These are phyloP conservation scores for Heterobasidion occidentale DNA, from an alignment of 1,284 basidiomycete genomes.

Conservation along the genomic window DNA sequence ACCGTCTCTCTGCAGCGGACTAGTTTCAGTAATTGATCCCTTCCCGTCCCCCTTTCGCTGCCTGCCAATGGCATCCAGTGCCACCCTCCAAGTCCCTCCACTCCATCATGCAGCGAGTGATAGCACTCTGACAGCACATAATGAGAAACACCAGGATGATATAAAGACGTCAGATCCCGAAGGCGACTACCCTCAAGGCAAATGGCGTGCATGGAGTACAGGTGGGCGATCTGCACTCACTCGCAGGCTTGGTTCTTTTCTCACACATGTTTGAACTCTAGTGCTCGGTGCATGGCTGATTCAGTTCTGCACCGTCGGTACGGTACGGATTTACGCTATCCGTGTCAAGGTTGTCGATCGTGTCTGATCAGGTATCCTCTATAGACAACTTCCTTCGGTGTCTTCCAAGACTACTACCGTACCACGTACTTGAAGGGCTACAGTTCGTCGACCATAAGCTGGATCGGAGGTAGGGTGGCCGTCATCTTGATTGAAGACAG, in stretches of 20 bases:
- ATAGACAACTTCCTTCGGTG: slow-evolving; percentile 11
- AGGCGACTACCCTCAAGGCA: slow-evolving; percentile 2
- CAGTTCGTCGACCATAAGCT: slow-evolving; percentile 15
- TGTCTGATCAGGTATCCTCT: neutral
- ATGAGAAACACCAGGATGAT: no score
- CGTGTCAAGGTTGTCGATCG: neutral
- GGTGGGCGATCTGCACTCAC: neutral
- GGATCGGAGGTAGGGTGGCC: slow-evolving; percentile 12
- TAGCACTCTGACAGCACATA: no score
- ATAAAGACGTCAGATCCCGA: no score
- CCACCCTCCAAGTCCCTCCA: no score
- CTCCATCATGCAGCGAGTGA: no score
- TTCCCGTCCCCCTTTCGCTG: no score
- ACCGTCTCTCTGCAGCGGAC: no score
- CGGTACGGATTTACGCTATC: neutral
- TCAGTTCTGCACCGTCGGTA: slow-evolving; percentile 4
- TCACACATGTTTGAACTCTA: neutral
- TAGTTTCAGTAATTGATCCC: no score
- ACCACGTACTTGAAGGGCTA: slow-evolving; percentile 8
- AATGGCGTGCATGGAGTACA: slow-evolving; percentile 4
- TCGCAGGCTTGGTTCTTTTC: neutral
- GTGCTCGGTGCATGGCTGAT: slow-evolving; percentile 5
- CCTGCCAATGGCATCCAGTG: no score
- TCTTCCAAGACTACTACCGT: slow-evolving; percentile 14
- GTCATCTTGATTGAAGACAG: neutral